These are phyloP conservation scores for Ceratocystis huliohia DNA, from an alignment of 2,329 filamentous ascomycete genomes.

Conservation along the genomic window DNA sequence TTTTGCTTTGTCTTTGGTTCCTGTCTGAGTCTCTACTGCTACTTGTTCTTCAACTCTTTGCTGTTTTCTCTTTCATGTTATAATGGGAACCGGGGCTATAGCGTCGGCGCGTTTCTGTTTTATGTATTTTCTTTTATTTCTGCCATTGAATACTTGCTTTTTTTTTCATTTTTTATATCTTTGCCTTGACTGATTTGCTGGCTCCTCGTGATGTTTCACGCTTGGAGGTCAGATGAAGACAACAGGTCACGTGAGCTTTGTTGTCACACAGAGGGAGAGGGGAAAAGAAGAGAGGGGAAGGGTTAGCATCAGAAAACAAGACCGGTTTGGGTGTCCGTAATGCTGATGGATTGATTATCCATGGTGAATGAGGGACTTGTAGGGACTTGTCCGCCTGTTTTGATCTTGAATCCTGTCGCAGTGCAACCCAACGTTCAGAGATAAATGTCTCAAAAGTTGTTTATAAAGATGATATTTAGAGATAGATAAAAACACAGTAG, in stretches of 20 bases:
- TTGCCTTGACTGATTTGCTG: background rate
- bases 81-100: slow-evolving; percentile 15
- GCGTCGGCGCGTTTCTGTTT: slow-evolving; percentile 14
- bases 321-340: too few species aligned
- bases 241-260: background rate
- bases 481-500: background rate
- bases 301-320: too few species aligned
- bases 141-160: background rate
- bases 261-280: background rate
- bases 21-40: background rate
- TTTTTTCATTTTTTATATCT: background rate
- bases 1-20: background rate
- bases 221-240: background rate
- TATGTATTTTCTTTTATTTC: background rate
- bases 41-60: background rate
- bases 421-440: background rate
- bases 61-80: background rate
- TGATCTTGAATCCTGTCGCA: too few species aligned
- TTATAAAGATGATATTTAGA: slow-evolving; percentile 6
- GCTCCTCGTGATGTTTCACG: background rate
- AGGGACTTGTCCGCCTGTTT: too few species aligned
- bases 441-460: background rate
- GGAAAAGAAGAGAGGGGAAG: background rate
- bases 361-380: too few species aligned
- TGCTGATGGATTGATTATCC: too few species aligned